Percentiles rank a stretch among this genome's conserved stretches.
Conservation (phyloP, 495 filamentous ascomycete genomes). For the Thozetella sp. region DNA sequence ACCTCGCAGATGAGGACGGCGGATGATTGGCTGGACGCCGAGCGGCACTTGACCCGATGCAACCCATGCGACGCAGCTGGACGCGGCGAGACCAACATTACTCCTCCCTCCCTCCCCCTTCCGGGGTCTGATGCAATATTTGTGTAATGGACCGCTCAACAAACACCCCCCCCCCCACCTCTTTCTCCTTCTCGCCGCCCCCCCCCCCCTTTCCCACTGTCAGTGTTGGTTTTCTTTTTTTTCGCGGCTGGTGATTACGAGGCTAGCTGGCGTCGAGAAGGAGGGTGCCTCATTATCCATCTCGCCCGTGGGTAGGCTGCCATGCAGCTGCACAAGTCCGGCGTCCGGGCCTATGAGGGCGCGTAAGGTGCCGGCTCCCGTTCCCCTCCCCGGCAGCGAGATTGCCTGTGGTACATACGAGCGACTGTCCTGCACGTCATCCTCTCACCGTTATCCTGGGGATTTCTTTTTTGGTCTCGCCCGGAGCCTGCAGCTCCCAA, state of each 20-base stretch:
- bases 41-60: constrained; percentile 2
- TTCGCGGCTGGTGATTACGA: background rate
- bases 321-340: background rate
- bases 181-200: background rate
- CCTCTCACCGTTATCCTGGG: background rate
- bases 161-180: background rate
- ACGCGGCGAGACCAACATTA: background rate
- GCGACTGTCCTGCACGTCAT: background rate
- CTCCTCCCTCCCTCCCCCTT: background rate
- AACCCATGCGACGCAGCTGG: background rate
- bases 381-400: background rate
- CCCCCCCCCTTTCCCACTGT: background rate
- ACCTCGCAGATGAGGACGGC: background rate
- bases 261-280: background rate
- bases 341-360: background rate
- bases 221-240: no score
- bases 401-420: background rate
- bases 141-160: background rate
- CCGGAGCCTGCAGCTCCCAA: background rate
- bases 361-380: background rate
- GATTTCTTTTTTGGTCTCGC: constrained; percentile 3
- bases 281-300: background rate
- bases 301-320: background rate
- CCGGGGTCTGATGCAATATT: background rate
- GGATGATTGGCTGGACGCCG: background rate